Percentiles rank a stretch among this genome's conserved stretches.
Conservation (phyloP, 83 land plant species). For the Diphasiastrum complanatum region DNA sequence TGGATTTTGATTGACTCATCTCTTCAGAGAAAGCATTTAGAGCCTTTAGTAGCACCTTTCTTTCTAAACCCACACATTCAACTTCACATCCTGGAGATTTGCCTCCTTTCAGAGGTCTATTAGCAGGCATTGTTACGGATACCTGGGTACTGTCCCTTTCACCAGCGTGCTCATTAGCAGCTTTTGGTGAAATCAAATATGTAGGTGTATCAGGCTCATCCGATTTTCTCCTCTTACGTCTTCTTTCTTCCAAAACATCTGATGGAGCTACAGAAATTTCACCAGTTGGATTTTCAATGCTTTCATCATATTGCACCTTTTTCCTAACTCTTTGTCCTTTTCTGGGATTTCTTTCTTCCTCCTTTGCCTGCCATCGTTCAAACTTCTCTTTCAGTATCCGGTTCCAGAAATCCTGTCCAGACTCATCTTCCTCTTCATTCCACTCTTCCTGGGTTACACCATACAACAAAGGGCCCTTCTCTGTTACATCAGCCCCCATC, state of each 20-base stretch:
- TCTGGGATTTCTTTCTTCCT: constrained; percentile 32
- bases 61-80: too few relatives aligned
- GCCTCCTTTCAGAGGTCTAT: too few relatives aligned
- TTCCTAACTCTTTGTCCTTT: constrained; percentile 41
- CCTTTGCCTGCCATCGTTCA: constrained; percentile 23
- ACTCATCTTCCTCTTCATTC: constrained; percentile 17
- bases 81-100: too few relatives aligned
- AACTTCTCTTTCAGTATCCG: constrained; percentile 32
- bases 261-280: constrained; percentile 22
- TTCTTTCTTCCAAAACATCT: constrained; percentile 32
- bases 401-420: constrained; percentile 45
- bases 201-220: constrained; percentile 8
- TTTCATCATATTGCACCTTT: constrained; percentile 41
- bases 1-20: too few relatives aligned
- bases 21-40: too few relatives aligned
- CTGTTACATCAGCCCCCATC: neutral
- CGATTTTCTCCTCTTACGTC: constrained; percentile 11
- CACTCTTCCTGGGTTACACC: constrained; percentile 32
- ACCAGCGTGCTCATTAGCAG: constrained; percentile 6
- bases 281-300: neutral
- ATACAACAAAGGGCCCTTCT: constrained; percentile 14
- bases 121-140: too few relatives aligned
- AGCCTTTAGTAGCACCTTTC: too few relatives aligned
- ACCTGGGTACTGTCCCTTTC: neutral
- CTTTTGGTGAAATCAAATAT: neutral